Conservation (phyloP, 352 stramenopile species). For the Globisporangium cylindrosporum region DNA sequence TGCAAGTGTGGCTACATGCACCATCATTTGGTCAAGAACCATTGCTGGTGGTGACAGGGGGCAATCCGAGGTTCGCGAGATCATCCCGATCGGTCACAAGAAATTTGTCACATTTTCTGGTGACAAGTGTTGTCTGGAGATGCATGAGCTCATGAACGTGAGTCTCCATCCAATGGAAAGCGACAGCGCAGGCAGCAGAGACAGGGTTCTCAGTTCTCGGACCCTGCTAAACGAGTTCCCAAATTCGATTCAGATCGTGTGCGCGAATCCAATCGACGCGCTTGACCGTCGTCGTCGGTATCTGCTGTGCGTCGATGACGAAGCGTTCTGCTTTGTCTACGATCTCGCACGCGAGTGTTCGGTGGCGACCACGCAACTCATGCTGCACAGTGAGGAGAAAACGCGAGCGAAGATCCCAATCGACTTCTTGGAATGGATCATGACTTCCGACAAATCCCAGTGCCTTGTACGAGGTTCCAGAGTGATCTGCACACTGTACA, state of each 20-base stretch:
- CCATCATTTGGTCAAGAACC: conserved; percentile 1
- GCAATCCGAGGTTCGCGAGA: background rate
- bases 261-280: conserved; percentile 1
- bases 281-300: conserved; percentile 14
- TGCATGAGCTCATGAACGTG: conserved; percentile 1
- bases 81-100: background rate
- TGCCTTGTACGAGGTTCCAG: conserved; percentile 30
- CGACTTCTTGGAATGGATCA: conserved; percentile 18
- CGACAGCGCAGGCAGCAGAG: background rate
- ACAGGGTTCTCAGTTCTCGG: background rate
- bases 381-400: conserved; percentile 16
- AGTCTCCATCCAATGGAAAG: background rate
- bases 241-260: conserved; percentile 15
- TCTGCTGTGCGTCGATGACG: conserved; percentile 35
- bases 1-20: background rate
- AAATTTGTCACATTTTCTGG: conserved; percentile 10
- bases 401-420: background rate
- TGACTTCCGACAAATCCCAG: background rate
- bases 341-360: conserved; percentile 27
- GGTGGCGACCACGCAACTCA: conserved; percentile 35
- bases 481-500: conserved; percentile 23
- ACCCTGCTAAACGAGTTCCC: conserved; percentile 15
- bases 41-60: background rate
- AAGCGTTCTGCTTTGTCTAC: conserved; percentile 44
- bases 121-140: conserved; percentile 7